Evolutionary conservation across 2,329 filamentous ascomycete species (phyloP).

Genomic region (Cryphonectria parasitica): DNA sequence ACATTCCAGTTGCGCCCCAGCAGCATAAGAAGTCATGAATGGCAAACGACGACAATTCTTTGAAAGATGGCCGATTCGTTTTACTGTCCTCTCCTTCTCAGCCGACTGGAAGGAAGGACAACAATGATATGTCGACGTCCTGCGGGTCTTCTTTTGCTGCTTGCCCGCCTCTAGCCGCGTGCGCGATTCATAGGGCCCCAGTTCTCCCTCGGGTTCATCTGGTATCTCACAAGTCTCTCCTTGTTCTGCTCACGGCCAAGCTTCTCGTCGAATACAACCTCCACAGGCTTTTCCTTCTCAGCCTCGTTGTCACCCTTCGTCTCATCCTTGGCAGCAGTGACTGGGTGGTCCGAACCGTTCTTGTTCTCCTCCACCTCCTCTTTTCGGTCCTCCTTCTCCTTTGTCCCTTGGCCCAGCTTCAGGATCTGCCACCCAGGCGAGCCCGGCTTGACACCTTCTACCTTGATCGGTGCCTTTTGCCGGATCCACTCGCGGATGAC

Average conservation of each 20-base stretch:
- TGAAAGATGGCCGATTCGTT: too few species aligned
- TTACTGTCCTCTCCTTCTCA: background rate
- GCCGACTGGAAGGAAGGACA: background rate
- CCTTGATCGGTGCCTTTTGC: constrained; percentile 78
- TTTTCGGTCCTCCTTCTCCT: constrained; percentile 37
- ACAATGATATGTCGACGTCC: background rate
- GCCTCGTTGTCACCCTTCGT: constrained; percentile 33
- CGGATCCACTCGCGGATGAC: constrained; percentile 90
- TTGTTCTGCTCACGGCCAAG: constrained; percentile 71
- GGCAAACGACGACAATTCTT: too few species aligned
- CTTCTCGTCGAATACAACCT: constrained; percentile 73
- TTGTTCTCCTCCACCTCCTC: constrained; percentile 33
- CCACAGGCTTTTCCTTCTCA: constrained; percentile 40
- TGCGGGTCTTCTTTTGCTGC: background rate
- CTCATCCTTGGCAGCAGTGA: constrained; percentile 26
- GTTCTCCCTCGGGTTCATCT: constrained; percentile 85
- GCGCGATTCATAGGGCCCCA: constrained; percentile 83
- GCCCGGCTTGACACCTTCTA: constrained; percentile 68
- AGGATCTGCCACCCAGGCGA: constrained; percentile 75
- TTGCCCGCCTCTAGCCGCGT: constrained; percentile 37
- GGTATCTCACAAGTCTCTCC: constrained; percentile 81
- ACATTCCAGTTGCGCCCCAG: too few species aligned
- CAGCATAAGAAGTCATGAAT: too few species aligned
- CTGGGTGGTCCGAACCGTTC: constrained; percentile 37
- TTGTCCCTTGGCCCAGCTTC: constrained; percentile 39